These are phyloP conservation scores for Aspergillus transmontanensis DNA, from an alignment of 2,329 filamentous ascomycete species.

Conservation along the genomic window DNA sequence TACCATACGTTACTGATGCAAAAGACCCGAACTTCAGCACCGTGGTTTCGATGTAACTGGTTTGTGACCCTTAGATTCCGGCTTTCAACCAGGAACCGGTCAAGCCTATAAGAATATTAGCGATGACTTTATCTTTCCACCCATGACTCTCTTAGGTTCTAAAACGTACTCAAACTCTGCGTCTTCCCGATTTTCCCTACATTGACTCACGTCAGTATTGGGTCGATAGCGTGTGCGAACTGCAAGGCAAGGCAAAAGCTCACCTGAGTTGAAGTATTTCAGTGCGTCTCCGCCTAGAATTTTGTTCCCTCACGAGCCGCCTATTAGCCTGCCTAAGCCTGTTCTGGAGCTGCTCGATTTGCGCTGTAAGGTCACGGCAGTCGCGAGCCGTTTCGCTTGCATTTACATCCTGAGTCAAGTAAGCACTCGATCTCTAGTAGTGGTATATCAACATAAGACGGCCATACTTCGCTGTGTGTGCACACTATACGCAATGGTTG, in stretches of 20 bases:
- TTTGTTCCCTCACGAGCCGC: not conserved
- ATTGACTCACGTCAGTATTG: not conserved
- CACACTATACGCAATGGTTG: constrained; percentile 21
- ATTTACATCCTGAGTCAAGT: constrained; percentile 11
- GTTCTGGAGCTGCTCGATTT: constrained; percentile 2
- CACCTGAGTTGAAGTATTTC: not conserved
- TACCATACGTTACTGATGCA: constrained; percentile 27
- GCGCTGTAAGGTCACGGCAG: not conserved
- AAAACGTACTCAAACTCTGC: not conserved
- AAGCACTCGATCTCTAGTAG: not conserved
- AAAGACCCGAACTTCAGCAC: constrained; percentile 13
- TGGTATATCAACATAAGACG: not conserved
- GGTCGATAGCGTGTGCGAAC: not conserved
- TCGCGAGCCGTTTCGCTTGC: constrained; percentile 12
- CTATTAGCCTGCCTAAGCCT: not conserved
- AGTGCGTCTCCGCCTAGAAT: not conserved
- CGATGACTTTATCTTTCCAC: not conserved
- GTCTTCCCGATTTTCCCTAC: not conserved
- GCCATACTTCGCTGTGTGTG: constrained; percentile 22
- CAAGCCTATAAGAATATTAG: constrained; percentile 1
- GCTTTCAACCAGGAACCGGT: constrained; percentile 6
- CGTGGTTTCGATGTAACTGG: constrained; percentile 2
- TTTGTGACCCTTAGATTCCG: constrained; percentile 8
- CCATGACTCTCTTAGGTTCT: not conserved
- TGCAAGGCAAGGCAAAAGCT: not conserved